Percentiles rank a stretch among this genome's conserved stretches.
Evolutionary conservation across 805 yeast species (phyloP).

Genomic region (Yamadazyma kitorensis): DNA sequence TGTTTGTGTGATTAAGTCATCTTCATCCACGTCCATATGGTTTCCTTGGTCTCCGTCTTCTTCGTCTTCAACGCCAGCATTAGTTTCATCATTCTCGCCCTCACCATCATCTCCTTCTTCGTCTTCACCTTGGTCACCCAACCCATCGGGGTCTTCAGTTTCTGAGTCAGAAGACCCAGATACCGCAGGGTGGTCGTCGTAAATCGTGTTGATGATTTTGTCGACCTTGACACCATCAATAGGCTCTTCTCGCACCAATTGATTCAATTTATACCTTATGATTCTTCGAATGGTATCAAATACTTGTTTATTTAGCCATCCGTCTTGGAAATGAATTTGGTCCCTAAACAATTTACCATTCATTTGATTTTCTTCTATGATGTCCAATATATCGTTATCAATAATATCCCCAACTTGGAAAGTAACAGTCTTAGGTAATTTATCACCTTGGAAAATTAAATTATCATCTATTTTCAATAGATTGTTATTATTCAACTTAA

Average conservation of each 20-base stretch:
- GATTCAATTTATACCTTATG: conserved; percentile 67
- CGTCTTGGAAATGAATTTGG: conserved; percentile 54
- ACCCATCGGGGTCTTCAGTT: conserved; percentile 22
- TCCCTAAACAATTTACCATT: conserved; percentile 34
- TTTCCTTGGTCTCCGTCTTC: too few relatives aligned
- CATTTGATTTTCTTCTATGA: conserved; percentile 36
- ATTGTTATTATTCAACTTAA: conserved; percentile 12
- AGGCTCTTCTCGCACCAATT: conserved; percentile 51
- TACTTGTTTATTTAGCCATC: conserved; percentile 72
- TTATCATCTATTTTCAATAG: conserved; percentile 25
- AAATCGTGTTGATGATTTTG: conserved; percentile 42
- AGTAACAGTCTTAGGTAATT: conserved; percentile 64
- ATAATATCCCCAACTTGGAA: conserved; percentile 77
- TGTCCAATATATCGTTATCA: conserved; percentile 55
- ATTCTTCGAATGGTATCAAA: conserved; percentile 65
- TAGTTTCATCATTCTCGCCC: conserved; percentile 18
- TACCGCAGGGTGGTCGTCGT: conserved; percentile 13
- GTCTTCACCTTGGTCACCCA: conserved; percentile 24
- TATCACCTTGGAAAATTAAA: conserved; percentile 69
- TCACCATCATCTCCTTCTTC: conserved; percentile 17
- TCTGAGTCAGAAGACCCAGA: conserved; percentile 30
- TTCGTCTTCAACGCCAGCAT: conserved; percentile 17
- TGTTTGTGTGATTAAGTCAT: conserved; percentile 13
- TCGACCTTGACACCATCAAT: conserved; percentile 41
- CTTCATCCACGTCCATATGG: conserved; percentile 12